These are phyloP conservation scores for Aspergillus phoenicis DNA, from an alignment of 2,329 filamentous ascomycete genomes.

Conservation along the genomic window DNA sequence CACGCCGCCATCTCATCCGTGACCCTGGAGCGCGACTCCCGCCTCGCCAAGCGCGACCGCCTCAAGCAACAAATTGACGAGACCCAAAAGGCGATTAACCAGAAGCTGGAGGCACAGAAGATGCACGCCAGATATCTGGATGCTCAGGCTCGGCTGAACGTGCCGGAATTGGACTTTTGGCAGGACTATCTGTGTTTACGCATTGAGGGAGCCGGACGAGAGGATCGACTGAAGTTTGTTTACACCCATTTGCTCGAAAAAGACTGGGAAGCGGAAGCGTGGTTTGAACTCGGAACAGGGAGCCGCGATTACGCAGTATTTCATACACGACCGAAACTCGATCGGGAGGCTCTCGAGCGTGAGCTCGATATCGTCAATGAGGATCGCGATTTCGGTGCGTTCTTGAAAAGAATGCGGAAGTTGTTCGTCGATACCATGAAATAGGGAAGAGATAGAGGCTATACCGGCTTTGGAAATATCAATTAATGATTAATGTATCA, in stretches of 20 bases:
- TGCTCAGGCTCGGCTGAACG: conserved; percentile 82
- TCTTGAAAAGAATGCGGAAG: conserved; percentile 65
- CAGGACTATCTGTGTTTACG: conserved; percentile 83
- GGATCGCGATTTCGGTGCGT: conserved; percentile 60
- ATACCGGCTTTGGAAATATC: conserved; percentile 4
- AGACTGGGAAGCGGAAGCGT: conserved; percentile 85
- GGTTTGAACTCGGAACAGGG: conserved; percentile 86
- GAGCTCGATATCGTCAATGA: conserved; percentile 62
- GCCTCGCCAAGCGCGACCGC: conserved; percentile 57
- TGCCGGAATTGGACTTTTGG: conserved; percentile 95
- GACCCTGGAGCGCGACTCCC: conserved; percentile 58
- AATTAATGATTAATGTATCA: conserved; percentile 8
- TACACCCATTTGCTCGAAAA: conserved; percentile 85
- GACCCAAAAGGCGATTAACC: conserved; percentile 50
- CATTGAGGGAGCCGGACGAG: conserved; percentile 84
- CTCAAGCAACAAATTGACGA: conserved; percentile 59
- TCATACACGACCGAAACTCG: conserved; percentile 71
- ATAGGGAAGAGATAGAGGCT: conserved; percentile 20
- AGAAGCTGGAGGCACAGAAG: conserved; percentile 49
- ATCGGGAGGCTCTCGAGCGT: conserved; percentile 56
- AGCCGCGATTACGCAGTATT: conserved; percentile 82
- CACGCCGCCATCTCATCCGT: conserved; percentile 61
- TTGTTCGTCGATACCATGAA: conserved; percentile 61
- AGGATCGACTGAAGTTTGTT: conserved; percentile 85
- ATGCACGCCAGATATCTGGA: conserved; percentile 70